phyloP scores from a whole-genome alignment of 2,329 filamentous ascomycete species.

The Botrytis aclada region DNA sequence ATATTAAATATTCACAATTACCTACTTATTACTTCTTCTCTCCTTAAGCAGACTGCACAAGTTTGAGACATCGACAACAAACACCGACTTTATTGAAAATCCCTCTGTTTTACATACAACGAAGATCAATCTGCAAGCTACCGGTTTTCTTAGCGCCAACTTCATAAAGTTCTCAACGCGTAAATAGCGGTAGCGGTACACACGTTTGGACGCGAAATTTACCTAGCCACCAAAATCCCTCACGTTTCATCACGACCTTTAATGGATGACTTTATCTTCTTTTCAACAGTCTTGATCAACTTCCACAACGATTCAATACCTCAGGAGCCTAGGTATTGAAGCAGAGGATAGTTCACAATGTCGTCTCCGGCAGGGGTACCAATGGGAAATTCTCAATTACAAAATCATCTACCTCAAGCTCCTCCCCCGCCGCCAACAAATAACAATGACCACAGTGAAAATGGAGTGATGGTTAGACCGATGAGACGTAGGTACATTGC shows the following conservation, averaged over 20 bases:
- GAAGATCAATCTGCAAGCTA: conserved; percentile 6
- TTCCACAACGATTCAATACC: conserved; percentile 22
- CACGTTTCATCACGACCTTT: conserved; percentile 14
- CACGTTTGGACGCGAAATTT: conserved; percentile 25
- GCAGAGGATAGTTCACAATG: conserved; percentile 30
- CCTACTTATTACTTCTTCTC: neutral
- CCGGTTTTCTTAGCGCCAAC: conserved; percentile 23
- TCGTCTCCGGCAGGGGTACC: conserved; percentile 30
- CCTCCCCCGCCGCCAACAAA: conserved; percentile 22
- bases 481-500: conserved; percentile 61
- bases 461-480: conserved; percentile 48
- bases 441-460: conserved; percentile 39
- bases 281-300: conserved; percentile 24
- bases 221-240: conserved; percentile 30
- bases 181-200: conserved; percentile 22
- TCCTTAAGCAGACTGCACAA: neutral
- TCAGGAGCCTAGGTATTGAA: conserved; percentile 25
- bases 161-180: conserved; percentile 18
- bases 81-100: neutral
- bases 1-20: neutral
- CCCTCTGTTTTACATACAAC: neutral
- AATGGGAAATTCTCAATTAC: conserved; percentile 20
- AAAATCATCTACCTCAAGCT: conserved; percentile 26
- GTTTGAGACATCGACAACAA: neutral
- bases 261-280: conserved; percentile 28